Evolutionary conservation across 768 basidiomycete genomes (phyloP).

Genomic region (Termitomyces sp.): DNA sequence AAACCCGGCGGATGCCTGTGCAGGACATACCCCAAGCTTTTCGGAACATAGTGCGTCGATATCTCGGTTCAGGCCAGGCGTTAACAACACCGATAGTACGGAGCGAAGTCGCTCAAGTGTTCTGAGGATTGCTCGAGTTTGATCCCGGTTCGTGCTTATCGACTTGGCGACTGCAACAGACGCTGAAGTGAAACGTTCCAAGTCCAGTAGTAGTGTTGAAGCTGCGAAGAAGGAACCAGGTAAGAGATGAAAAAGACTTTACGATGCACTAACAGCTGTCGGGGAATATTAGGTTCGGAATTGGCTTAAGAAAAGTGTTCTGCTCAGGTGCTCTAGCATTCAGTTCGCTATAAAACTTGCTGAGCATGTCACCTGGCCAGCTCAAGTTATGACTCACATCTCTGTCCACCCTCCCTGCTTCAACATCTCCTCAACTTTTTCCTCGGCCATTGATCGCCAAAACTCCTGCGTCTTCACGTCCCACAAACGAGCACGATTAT

Average conservation of each 20-base stretch:
- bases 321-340: slow-evolving; percentile 20
- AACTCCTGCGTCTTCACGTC: slow-evolving; percentile 80
- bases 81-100: slow-evolving; percentile 59
- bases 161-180: slow-evolving; percentile 44
- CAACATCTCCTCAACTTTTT: slow-evolving; percentile 74
- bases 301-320: not conserved
- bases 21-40: slow-evolving; percentile 43
- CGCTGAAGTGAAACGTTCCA: slow-evolving; percentile 47
- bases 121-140: slow-evolving; percentile 34
- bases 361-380: not conserved
- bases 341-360: slow-evolving; percentile 6
- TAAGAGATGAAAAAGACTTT: not conserved
- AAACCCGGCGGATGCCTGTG: slow-evolving; percentile 38
- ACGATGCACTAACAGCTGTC: not conserved
- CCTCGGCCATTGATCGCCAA: slow-evolving; percentile 71
- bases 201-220: slow-evolving; percentile 41
- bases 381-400: slow-evolving; percentile 38
- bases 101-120: slow-evolving; percentile 51
- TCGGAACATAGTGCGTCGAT: slow-evolving; percentile 65
- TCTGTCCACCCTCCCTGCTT: slow-evolving; percentile 68
- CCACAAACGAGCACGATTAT: slow-evolving; percentile 81
- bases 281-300: not conserved
- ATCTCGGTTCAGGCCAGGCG: slow-evolving; percentile 61
- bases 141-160: slow-evolving; percentile 39
- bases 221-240: slow-evolving; percentile 23